Evolutionary conservation across 495 filamentous ascomycete species (phyloP).

Genomic region (Penicillium crystallinum): DNA sequence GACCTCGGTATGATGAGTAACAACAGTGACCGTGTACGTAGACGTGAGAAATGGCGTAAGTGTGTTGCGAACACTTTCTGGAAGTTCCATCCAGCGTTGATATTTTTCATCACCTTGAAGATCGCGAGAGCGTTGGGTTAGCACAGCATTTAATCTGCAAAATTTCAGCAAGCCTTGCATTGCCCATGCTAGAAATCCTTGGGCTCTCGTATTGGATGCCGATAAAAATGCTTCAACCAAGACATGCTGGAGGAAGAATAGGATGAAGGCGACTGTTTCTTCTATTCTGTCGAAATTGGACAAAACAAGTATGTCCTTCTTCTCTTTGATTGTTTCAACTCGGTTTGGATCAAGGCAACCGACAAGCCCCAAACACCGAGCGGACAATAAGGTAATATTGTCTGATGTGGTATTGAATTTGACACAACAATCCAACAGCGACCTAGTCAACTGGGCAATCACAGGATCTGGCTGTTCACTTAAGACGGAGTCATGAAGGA

Average conservation of each 20-base stretch:
- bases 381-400: constrained; percentile 65
- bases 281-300: constrained; percentile 76
- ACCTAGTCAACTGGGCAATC: constrained; percentile 62
- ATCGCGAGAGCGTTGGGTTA: constrained; percentile 48
- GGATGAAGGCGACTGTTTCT: constrained; percentile 80
- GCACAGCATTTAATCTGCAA: constrained; percentile 59
- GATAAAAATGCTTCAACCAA: constrained; percentile 88
- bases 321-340: constrained; percentile 72
- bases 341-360: constrained; percentile 89
- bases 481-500: constrained; percentile 74
- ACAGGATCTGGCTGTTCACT: constrained; percentile 80
- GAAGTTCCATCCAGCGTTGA: constrained; percentile 68
- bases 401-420: constrained; percentile 65
- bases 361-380: constrained; percentile 76
- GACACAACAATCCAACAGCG: constrained; percentile 76
- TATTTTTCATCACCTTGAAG: constrained; percentile 52
- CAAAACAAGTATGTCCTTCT: constrained; percentile 72
- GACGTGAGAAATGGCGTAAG: constrained; percentile 81
- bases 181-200: constrained; percentile 84
- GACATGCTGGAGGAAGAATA: constrained; percentile 78
- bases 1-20: constrained; percentile 43
- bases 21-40: constrained; percentile 64
- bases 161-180: constrained; percentile 88
- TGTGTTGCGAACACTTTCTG: constrained; percentile 67
- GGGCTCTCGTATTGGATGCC: constrained; percentile 74